Conservation (phyloP, 805 yeast species). For the Pichia scutulata region DNA sequence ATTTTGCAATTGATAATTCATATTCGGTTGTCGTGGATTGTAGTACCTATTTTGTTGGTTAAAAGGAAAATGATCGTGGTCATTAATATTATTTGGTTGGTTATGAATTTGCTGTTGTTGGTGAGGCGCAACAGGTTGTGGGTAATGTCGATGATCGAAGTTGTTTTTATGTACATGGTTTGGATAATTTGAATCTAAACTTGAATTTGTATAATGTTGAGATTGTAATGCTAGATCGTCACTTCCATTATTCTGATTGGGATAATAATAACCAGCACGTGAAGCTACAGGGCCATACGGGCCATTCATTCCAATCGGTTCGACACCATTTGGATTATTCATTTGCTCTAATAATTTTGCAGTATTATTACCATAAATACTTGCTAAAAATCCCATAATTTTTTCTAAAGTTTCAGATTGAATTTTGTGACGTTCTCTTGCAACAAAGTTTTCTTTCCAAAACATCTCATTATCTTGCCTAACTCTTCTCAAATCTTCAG, state of each 20-base stretch:
- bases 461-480: constrained; percentile 80
- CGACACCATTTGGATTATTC: constrained; percentile 13
- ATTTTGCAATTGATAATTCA: neutral
- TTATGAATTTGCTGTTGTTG: constrained; percentile 7
- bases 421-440: constrained; percentile 76
- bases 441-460: constrained; percentile 82
- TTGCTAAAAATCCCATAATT: constrained; percentile 78
- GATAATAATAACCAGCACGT: constrained; percentile 2
- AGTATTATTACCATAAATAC: constrained; percentile 64
- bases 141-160: neutral
- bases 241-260: neutral
- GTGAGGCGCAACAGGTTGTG: neutral
- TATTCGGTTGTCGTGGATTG: neutral
- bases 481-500: constrained; percentile 77
- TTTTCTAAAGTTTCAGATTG: constrained; percentile 87
- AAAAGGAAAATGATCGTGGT: neutral
- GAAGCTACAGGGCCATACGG: constrained; percentile 6
- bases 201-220: neutral
- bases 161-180: neutral
- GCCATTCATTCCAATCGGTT: constrained; percentile 15
- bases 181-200: neutral
- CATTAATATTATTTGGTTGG: neutral
- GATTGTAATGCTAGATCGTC: neutral
- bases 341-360: constrained; percentile 28
- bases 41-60: neutral